Base-by-base conservation (phyloP, 1,284 basidiomycete genomes). In the Pseudozyma sp. region DNA sequence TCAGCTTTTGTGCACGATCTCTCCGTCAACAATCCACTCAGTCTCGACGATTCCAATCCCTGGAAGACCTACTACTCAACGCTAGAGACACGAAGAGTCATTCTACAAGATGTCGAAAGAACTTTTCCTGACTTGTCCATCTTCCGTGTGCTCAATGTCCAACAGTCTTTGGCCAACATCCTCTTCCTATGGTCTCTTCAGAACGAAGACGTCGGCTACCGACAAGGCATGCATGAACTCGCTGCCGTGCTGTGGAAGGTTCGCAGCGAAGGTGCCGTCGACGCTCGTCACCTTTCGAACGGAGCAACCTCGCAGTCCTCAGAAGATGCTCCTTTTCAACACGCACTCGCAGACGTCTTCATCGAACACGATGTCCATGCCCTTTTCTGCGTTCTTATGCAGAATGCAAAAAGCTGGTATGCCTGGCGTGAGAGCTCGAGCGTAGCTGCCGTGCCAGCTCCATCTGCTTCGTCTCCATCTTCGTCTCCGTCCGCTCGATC, bases 201-300 rank as follows among this genome's bases (percentile, higher is more conserved):
- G 43, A 75, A 84, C 36, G 43, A 68, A 16, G 77, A 82, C 19
- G 61, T 76, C 1, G 82, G 82, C 43, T 85, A 85, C 49, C 61
- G 81, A 19, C 84, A 85, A 52, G 84, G 84, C 5, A 84, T 85
- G 83, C 84, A 85, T 53, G 84, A 85, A 62, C 60, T 85, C n/a
- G 75, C 80, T 7, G 79, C 67, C 14, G 65, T 71, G 5, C 62
- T 83, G 11, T 80, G 80, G 78, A 67, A 76, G 14, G 67, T 80
- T 0, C 51, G 81, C 19, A 59, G 58, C 34, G 61, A 74, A 8
- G 63, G 63, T 19, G 59, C 59, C 18, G 35, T 70, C 13, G 54
- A 64, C 31, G 36, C 31, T 9, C 25, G 39, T 12, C 50, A 49
- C n/a, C 42, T 38, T 5, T 16, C 43, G 1, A n/a, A 54, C 6